These are phyloP conservation scores for Pestalotiopsis sp. DNA, from an alignment of 2,329 filamentous ascomycete species.

Conservation along the genomic window DNA sequence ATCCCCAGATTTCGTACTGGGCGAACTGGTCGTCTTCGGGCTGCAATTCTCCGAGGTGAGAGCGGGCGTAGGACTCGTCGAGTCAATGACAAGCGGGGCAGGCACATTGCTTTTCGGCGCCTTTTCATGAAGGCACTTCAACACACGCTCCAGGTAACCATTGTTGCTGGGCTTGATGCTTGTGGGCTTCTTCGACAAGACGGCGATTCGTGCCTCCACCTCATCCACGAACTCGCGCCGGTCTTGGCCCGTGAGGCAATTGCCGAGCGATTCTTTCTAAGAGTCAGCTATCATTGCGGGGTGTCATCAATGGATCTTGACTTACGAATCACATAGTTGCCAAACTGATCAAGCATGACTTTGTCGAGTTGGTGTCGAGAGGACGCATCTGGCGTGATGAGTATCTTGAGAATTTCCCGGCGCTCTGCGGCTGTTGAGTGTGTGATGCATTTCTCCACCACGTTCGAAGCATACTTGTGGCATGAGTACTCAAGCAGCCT, in stretches of 20 bases:
- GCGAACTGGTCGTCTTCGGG: constrained; percentile 66
- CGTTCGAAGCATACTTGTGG: constrained; percentile 96
- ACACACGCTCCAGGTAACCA: background rate
- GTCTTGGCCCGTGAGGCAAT: constrained; percentile 36
- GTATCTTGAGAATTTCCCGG: constrained; percentile 65
- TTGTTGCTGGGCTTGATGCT: constrained; percentile 11
- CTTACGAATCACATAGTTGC: constrained; percentile 97
- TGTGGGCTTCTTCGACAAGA: constrained; percentile 55
- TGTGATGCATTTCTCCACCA: constrained; percentile 90
- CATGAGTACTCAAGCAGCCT: constrained; percentile 79
- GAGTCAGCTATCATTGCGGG: constrained; percentile 26
- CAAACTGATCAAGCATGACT: constrained; percentile 88
- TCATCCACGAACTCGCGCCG: constrained; percentile 31
- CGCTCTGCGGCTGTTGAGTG: constrained; percentile 72
- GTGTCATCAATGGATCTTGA: constrained; percentile 26
- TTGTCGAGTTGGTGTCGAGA: constrained; percentile 72
- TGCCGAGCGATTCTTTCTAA: constrained; percentile 63
- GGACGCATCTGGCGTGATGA: constrained; percentile 63
- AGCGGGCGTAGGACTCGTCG: constrained; percentile 64
- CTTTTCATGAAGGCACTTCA: too few relatives aligned
- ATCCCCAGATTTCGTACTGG: constrained; percentile 63
- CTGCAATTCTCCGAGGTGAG: constrained; percentile 72
- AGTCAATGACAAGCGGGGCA: constrained; percentile 49
- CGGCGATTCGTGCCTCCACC: constrained; percentile 63
- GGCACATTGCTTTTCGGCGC: constrained; percentile 31